Evolutionary conservation across 352 stramenopile genomes (phyloP).

Genomic region (Pythium oligandrum): DNA sequence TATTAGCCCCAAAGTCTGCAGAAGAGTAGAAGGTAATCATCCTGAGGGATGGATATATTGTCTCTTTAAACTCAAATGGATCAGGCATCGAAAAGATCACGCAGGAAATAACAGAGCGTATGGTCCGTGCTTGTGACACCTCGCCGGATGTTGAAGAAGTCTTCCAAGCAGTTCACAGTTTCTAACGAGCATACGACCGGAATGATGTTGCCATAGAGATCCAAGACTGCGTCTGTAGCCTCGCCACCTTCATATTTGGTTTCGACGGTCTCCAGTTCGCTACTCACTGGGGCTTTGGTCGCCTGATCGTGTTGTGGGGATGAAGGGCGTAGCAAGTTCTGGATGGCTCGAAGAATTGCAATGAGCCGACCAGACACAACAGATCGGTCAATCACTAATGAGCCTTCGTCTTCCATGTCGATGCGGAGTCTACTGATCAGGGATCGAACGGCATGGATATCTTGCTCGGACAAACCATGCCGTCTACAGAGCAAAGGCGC

Average conservation of each 20-base stretch:
- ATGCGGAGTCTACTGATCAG: constrained; percentile 40
- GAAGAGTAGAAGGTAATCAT: constrained; percentile 33
- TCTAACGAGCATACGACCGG: constrained; percentile 39
- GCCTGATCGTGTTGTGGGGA: constrained; percentile 1
- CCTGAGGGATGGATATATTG: not conserved
- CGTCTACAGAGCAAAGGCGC: constrained; percentile 51
- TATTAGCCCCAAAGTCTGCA: constrained; percentile 26
- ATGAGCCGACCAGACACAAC: constrained; percentile 26
- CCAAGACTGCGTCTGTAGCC: constrained; percentile 7
- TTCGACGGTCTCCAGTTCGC: too few species aligned
- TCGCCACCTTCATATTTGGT: not conserved
- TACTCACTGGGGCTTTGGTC: too few species aligned
- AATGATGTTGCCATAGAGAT: constrained; percentile 49
- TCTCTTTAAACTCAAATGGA: not conserved
- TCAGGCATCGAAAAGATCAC: constrained; percentile 46
- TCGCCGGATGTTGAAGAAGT: constrained; percentile 40
- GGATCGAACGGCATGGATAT: constrained; percentile 25
- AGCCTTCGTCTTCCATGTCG: constrained; percentile 64
- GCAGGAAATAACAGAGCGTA: constrained; percentile 65
- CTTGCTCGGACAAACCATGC: constrained; percentile 20
- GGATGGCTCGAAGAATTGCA: constrained; percentile 27
- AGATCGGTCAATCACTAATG: constrained; percentile 38
- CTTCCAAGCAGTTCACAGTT: constrained; percentile 39
- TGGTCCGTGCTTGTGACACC: constrained; percentile 42
- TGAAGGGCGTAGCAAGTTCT: constrained; percentile 27